Evolutionary conservation across 441 rosid species (phyloP), one percentile per base, ranked within the genome.

Genomic region (Arabidopsis hybrid): DNA sequence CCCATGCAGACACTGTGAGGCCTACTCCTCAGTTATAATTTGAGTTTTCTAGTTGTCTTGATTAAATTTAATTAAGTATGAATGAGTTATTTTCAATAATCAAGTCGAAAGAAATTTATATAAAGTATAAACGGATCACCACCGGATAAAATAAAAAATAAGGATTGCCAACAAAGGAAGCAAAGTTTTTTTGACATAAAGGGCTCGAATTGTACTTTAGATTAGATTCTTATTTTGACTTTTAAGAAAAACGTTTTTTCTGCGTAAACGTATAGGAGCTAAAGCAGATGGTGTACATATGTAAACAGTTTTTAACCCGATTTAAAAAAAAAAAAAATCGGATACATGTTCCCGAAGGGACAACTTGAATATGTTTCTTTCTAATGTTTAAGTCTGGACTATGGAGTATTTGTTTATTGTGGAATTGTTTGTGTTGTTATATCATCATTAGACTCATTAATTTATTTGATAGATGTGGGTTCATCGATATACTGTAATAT

Each of bases 1-100:
- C 51, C 12, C 85, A 87, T 81, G 88, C 91, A 79, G 46, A 38
- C n/a, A 9, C 16, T 32, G 57, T 61, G 76, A 81, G 83, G 61
- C 78, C 79, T 8, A 10, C 3, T 31, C 18, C 51, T 52, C 26
- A 45, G 26, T 39, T 67, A 1, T 34, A 59, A 9, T 31, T 50
- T 50, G 18, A 31, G 31, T 47, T n/a, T 57, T 35, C 18, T 35
- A 12, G 6, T 45, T 56, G 12, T 16, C 6, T 17, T 53, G 38
- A 18, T 16, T 42, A 60, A 61, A 18, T 39, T 58, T 17, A 18
- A 21, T 35, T 46, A 31, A 31, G 32, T 31, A 31, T 31, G 4
- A 31, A 18, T 58, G 17, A 69, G 11, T 59, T 39, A 31, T 21
- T 42, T 38, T 52, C 4, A 9, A 10, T 8, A 9, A 10, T 13